Evolutionary conservation across 495 filamentous ascomycete species (phyloP).

Genomic region (Xylaria venustula): DNA sequence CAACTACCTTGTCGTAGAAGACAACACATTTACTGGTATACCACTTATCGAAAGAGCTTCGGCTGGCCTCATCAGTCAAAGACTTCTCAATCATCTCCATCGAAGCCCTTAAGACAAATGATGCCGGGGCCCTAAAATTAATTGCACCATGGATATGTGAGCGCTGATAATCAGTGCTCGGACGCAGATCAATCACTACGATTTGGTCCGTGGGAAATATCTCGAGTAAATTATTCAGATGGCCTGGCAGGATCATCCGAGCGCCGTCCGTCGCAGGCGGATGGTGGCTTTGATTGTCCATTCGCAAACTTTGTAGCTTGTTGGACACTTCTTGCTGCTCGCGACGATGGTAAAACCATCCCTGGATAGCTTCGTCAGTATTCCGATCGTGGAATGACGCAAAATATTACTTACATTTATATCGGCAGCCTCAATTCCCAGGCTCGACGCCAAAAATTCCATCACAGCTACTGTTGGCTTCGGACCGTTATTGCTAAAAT

Average conservation of each 20-base stretch:
- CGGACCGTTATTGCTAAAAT: slow-evolving; percentile 35
- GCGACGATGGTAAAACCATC: slow-evolving; percentile 46
- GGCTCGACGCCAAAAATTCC: slow-evolving; percentile 41
- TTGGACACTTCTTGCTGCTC: slow-evolving; percentile 38
- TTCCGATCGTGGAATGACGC: background rate
- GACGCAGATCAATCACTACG: slow-evolving; percentile 45
- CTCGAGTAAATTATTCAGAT: slow-evolving; percentile 45
- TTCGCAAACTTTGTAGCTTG: slow-evolving; percentile 37
- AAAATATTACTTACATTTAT: slow-evolving; percentile 28
- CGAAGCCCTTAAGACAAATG: slow-evolving; percentile 38
- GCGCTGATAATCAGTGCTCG: slow-evolving; percentile 40
- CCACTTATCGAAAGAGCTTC: slow-evolving; percentile 45
- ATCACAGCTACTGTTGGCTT: slow-evolving; percentile 36
- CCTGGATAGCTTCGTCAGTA: slow-evolving; percentile 9
- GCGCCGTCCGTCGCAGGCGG: slow-evolving; percentile 22
- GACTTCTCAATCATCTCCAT: slow-evolving; percentile 51
- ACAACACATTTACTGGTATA: slow-evolving; percentile 42
- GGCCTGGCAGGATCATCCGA: slow-evolving; percentile 47
- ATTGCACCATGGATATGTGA: slow-evolving; percentile 48
- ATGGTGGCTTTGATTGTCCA: slow-evolving; percentile 26
- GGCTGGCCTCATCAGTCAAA: slow-evolving; percentile 43
- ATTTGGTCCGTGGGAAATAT: slow-evolving; percentile 44
- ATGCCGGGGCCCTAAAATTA: slow-evolving; percentile 45
- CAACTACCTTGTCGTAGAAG: slow-evolving; percentile 47
- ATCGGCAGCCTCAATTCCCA: slow-evolving; percentile 37